Conservation (phyloP, 352 stramenopile genomes). For the Pythium scleroteichum region DNA sequence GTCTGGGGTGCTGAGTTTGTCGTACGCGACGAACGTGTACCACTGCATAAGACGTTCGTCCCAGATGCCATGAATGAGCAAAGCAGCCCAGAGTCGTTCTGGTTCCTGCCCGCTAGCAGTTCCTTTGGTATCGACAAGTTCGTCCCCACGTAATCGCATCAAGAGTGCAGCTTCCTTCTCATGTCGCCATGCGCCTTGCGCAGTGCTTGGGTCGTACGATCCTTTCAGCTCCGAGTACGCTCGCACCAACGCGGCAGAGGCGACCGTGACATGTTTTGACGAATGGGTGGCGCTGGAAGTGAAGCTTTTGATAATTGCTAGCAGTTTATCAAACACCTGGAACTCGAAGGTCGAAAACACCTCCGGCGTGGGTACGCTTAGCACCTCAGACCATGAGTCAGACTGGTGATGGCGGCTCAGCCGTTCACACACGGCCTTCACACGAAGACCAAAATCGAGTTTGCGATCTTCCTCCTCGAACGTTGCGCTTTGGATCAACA, state of each 20-base stretch:
- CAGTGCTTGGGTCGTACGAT: background rate
- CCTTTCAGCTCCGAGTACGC: slow-evolving; percentile 9
- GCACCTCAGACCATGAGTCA: slow-evolving; percentile 17
- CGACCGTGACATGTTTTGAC: slow-evolving; percentile 33
- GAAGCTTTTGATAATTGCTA: slow-evolving; percentile 33
- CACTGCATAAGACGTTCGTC: slow-evolving; percentile 44
- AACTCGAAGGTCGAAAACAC: slow-evolving; percentile 18
- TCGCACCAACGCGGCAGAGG: slow-evolving; percentile 13
- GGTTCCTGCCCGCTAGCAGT: background rate
- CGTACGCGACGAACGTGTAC: slow-evolving; percentile 55
- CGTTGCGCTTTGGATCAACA: slow-evolving; percentile 25
- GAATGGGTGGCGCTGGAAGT: slow-evolving; percentile 1
- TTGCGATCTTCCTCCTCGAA: background rate
- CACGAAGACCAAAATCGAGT: slow-evolving; percentile 50
- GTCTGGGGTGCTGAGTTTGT: slow-evolving; percentile 32
- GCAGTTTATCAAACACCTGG: slow-evolving; percentile 36
- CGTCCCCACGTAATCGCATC: slow-evolving; percentile 34
- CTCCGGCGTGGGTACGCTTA: slow-evolving; percentile 29
- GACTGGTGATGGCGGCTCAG: slow-evolving; percentile 23
- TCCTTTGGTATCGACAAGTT: slow-evolving; percentile 3
- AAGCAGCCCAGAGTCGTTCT: slow-evolving; percentile 32
- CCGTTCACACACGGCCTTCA: slow-evolving; percentile 50
- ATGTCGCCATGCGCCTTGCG: slow-evolving; percentile 32
- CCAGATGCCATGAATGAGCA: slow-evolving; percentile 58
- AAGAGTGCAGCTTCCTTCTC: slow-evolving; percentile 43